Evolutionary conservation across 768 basidiomycete species (phyloP).

Genomic region (Amanita rimosa): DNA sequence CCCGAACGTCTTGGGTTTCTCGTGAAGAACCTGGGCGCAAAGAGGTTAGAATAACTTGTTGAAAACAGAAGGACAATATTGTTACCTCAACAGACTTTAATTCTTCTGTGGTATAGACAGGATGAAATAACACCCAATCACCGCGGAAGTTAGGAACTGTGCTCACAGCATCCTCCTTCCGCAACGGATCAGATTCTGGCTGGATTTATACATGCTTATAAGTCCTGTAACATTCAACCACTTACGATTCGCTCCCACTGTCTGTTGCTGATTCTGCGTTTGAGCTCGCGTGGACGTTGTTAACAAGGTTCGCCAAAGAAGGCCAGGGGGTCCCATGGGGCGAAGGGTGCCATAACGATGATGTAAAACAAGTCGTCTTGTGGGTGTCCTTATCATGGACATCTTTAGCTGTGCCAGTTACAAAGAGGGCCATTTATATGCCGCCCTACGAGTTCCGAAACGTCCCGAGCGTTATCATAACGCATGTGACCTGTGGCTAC

Average conservation of each 20-base stretch:
- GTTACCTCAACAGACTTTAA: conserved; percentile 59
- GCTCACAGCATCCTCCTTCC: conserved; percentile 34
- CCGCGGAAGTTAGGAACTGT: conserved; percentile 50
- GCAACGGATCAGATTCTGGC: conserved; percentile 15
- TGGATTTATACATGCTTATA: neutral
- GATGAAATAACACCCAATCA: conserved; percentile 90
- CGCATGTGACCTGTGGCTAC: neutral
- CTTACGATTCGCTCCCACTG: neutral
- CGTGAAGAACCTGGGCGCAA: conserved; percentile 50
- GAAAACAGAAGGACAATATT: neutral
- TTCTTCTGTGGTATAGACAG: conserved; percentile 75
- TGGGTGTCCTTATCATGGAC: neutral
- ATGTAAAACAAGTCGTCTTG: neutral
- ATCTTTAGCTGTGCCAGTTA: neutral
- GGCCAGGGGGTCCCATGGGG: neutral
- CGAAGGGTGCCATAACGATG: neutral
- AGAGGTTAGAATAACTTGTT: neutral
- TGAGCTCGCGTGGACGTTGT: neutral
- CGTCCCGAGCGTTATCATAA: neutral
- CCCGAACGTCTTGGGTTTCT: conserved; percentile 46
- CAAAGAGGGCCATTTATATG: neutral
- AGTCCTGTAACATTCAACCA: neutral
- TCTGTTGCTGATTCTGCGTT: neutral
- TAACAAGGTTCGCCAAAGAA: neutral
- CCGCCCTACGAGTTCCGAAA: neutral